Evolutionary conservation across 1,284 basidiomycete genomes (phyloP).

Genomic region (Pseudozyma flocculosa): DNA sequence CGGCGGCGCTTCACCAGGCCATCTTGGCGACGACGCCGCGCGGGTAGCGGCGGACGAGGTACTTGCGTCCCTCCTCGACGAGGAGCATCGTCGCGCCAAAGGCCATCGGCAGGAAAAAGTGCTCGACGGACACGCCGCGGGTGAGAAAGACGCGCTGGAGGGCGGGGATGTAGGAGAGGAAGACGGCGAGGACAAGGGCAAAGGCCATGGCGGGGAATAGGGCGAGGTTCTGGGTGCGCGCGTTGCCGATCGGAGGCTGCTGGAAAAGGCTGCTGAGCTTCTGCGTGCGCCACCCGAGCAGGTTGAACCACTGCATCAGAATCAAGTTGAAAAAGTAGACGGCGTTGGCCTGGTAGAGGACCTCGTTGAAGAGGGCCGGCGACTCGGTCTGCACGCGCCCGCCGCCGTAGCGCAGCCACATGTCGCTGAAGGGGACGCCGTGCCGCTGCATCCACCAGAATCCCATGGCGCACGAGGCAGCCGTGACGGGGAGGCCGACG

Average conservation of each 20-base stretch:
- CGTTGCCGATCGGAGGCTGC: slow-evolving; percentile 30
- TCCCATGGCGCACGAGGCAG: slow-evolving; percentile 61
- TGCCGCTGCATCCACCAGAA: slow-evolving; percentile 63
- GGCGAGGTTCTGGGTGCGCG: slow-evolving; percentile 26
- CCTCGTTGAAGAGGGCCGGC: slow-evolving; percentile 57
- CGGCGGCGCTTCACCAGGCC: slow-evolving; percentile 50
- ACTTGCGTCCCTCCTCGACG: slow-evolving; percentile 56
- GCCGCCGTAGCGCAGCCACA: slow-evolving; percentile 64
- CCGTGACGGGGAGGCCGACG: slow-evolving; percentile 65
- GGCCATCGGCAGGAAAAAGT: slow-evolving; percentile 63
- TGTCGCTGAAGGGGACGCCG: slow-evolving; percentile 47
- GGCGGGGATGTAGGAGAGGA: slow-evolving; percentile 40
- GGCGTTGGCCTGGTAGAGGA: slow-evolving; percentile 57
- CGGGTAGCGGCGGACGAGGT: slow-evolving; percentile 45
- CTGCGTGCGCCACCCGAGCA: slow-evolving; percentile 61
- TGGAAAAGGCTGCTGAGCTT: slow-evolving; percentile 61
- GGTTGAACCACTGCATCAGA: slow-evolving; percentile 67
- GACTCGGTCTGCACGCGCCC: slow-evolving; percentile 57
- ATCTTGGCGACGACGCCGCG: slow-evolving; percentile 48
- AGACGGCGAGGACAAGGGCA: slow-evolving; percentile 40
- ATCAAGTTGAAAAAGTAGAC: slow-evolving; percentile 67
- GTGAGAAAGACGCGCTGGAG: slow-evolving; percentile 30
- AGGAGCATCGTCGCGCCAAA: slow-evolving; percentile 59
- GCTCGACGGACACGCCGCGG: slow-evolving; percentile 61
- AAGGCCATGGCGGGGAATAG: slow-evolving; percentile 32